Evolutionary conservation across 2,329 filamentous ascomycete species (phyloP).

Genomic region (Clarireedia homoeocarpa): DNA sequence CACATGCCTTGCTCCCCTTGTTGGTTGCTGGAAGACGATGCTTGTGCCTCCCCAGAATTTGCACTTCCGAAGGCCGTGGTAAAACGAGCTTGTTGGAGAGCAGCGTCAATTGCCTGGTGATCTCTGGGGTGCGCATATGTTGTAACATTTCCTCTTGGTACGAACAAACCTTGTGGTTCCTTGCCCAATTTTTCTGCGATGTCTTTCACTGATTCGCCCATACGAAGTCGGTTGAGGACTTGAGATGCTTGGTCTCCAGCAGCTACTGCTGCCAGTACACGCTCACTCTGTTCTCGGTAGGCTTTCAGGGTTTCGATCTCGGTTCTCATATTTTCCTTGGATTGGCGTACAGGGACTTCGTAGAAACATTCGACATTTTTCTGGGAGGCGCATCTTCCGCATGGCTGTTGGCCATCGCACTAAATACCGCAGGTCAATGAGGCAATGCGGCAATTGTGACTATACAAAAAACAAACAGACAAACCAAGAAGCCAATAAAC

Average conservation of each 20-base stretch:
- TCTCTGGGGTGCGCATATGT: constrained; percentile 32
- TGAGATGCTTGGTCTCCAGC: constrained; percentile 33
- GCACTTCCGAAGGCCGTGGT: constrained; percentile 41
- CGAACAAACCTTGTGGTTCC: constrained; percentile 23
- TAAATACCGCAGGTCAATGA: constrained; percentile 20
- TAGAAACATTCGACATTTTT: constrained; percentile 49
- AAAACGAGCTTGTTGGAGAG: constrained; percentile 28
- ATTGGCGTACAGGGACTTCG: constrained; percentile 54
- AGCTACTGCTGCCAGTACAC: constrained; percentile 45
- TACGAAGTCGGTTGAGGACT: constrained; percentile 44
- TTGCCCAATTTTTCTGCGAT: constrained; percentile 48
- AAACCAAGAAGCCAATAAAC: background rate
- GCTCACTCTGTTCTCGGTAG: constrained; percentile 47
- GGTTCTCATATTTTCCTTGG: constrained; percentile 51
- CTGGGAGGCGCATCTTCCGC: constrained; percentile 45
- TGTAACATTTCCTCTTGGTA: constrained; percentile 19
- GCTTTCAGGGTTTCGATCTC: constrained; percentile 51
- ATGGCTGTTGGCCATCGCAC: constrained; percentile 50
- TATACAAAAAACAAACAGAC: background rate
- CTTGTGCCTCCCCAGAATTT: constrained; percentile 37
- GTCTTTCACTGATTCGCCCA: constrained; percentile 45
- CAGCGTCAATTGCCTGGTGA: constrained; percentile 18
- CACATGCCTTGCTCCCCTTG: background rate
- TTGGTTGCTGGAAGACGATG: constrained; percentile 5
- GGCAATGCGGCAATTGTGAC: too few species aligned